These are phyloP conservation scores for Bolboschoenus planiculmis DNA, from an alignment of 176 grass and related monocot genomes.

Conservation along the genomic window DNA sequence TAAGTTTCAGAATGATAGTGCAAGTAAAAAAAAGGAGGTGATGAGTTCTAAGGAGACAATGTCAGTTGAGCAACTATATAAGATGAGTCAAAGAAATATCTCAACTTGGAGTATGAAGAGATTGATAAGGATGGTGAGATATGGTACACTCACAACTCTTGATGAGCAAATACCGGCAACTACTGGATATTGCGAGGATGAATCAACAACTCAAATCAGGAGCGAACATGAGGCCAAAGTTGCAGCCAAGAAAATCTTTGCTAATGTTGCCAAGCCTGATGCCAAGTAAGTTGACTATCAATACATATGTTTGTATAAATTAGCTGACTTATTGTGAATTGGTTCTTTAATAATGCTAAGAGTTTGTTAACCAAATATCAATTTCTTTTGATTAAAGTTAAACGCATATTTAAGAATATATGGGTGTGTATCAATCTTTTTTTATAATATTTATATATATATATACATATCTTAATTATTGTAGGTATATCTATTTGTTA, in stretches of 20 bases:
- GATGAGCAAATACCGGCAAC: conserved; percentile 57
- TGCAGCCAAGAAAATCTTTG: conserved; percentile 72
- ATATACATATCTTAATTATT: conserved; percentile 1
- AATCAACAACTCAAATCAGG: conserved; percentile 44
- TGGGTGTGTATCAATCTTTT: neutral
- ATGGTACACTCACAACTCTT: conserved; percentile 48
- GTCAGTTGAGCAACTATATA: conserved; percentile 52
- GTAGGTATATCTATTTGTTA: conserved; percentile 73
- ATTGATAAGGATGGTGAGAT: conserved; percentile 63
- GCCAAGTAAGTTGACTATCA: conserved; percentile 45
- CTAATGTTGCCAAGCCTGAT: conserved; percentile 50
- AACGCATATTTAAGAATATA: neutral
- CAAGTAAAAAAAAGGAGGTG: neutral
- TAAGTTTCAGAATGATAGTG: conserved; percentile 19
- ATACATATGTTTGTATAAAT: neutral
- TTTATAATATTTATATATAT: neutral
- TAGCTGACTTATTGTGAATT: neutral
- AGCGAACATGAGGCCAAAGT: conserved; percentile 64
- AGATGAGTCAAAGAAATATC: conserved; percentile 61
- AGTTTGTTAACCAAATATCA: neutral
- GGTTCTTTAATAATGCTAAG: neutral
- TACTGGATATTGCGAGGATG: conserved; percentile 36
- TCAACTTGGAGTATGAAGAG: conserved; percentile 86
- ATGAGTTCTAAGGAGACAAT: conserved; percentile 31
- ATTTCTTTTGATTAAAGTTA: conserved; percentile 6